Conservation (phyloP, 331 rosid genomes). For the Quercus tomentella region DNA sequence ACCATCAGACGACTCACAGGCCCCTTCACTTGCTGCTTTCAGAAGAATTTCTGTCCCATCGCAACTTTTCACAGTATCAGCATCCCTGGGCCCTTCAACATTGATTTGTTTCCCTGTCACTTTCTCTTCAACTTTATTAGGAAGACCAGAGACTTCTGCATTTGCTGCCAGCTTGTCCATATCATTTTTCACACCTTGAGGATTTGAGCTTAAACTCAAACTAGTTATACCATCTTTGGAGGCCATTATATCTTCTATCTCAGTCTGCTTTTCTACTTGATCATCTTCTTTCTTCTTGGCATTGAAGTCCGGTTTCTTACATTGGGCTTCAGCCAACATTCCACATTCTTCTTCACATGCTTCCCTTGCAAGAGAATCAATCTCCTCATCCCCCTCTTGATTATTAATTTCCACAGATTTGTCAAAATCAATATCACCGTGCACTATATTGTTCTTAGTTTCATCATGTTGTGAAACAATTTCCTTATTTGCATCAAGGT, state of each 20-base stretch:
- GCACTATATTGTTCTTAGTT: not conserved
- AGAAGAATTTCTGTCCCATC: not conserved
- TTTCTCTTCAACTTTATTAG: not conserved
- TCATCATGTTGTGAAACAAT: not conserved
- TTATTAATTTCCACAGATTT: not conserved
- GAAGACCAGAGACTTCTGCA: not conserved
- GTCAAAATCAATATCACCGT: not conserved
- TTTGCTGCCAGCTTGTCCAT: not conserved
- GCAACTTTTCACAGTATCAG: not conserved
- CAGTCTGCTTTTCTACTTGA: not conserved
- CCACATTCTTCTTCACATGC: not conserved
- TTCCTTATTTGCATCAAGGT: not conserved
- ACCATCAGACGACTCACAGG: not conserved
- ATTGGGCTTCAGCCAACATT: not conserved
- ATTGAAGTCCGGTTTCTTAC: not conserved
- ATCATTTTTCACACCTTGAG: not conserved
- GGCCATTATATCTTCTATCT: not conserved
- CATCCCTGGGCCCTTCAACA: not conserved
- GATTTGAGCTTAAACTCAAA: not conserved
- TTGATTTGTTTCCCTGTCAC: not conserved
- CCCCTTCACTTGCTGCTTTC: not conserved
- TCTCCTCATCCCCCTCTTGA: not conserved
- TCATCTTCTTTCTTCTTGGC: not conserved
- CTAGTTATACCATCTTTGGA: not conserved
- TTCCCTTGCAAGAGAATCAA: not conserved